Conservation (phyloP, 2,329 filamentous ascomycete species). For the Monilinia aucupariae region DNA sequence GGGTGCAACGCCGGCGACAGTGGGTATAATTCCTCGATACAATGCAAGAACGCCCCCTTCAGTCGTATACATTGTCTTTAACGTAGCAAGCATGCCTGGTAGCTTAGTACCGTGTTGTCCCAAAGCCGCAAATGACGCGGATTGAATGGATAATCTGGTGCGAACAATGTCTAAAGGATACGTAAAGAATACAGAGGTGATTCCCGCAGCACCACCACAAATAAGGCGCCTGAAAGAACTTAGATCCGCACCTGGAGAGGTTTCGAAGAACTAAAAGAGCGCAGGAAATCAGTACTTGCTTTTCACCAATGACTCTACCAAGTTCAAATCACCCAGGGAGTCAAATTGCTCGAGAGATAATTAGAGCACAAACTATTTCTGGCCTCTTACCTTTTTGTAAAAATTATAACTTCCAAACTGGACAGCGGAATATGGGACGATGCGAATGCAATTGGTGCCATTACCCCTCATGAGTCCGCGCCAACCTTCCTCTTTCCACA, state of each 20-base stretch:
- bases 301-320: background rate
- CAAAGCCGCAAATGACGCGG: constrained; percentile 84
- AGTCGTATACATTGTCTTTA: constrained; percentile 78
- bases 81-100: constrained; percentile 87
- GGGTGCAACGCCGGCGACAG: constrained; percentile 89
- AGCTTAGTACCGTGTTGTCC: constrained; percentile 56
- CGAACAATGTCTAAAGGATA: constrained; percentile 98
- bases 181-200: constrained; percentile 91
- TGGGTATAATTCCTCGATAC: constrained; percentile 93
- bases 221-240: constrained; percentile 68
- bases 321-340: background rate
- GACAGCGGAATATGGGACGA: constrained; percentile 95
- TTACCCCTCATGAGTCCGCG: constrained; percentile 96
- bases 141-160: constrained; percentile 91
- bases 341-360: background rate
- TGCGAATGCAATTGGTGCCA: constrained; percentile 96
- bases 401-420: constrained; percentile 98
- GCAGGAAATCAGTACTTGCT: constrained; percentile 8
- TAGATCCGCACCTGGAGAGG: constrained; percentile 67
- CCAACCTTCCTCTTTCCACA: constrained; percentile 97
- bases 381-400: constrained; percentile 73
- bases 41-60: constrained; percentile 81
- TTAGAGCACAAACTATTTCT: background rate
- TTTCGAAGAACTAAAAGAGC: constrained; percentile 63
- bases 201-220: constrained; percentile 88